Evolutionary conservation across 306 rosid species (phyloP), one percentile per base, ranked within the genome.

Genomic region (Erythrophleum fordii): DNA sequence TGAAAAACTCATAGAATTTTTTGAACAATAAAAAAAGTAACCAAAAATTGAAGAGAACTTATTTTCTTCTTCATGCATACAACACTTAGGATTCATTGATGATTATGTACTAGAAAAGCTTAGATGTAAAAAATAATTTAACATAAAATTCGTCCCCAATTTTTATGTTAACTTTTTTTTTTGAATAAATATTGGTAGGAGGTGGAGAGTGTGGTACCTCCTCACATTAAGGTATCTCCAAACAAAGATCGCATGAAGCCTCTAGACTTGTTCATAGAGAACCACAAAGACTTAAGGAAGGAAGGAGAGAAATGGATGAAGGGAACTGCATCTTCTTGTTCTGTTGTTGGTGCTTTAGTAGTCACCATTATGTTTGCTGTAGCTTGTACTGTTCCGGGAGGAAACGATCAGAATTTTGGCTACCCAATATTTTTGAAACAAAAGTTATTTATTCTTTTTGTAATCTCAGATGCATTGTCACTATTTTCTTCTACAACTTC

Each of bases 271-370:
- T 61, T 76, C 34, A 77, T 45, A 18, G 39, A 28, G 17, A 22
- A 6, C 10, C 65, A 64, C 12, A 31, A 11, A 1, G 12, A 77
- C 0, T 48, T 77, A 60, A 5, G n/a, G 14, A 77, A 77, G 45
- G 37, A 64, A 2, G 73, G 80, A 18, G 80, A 77, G 66, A 73
- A 73, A 35, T 53, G 65, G 66, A 73, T 53, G 77, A 73, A 73
- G 20, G 77, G 14, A 10, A 72, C 64, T 8, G 34, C 77, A 2
- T 5, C 0, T 4, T 72, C 77, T 0, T 51, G 46, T 6, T 17
- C 17, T 4, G 20, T 72, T 51, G 77, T 73, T 4, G 8, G 42
- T 39, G 9, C 42, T 18, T 48, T 72, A 5, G 13, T 72, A 0
- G 46, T 41, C 11, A 72, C 62, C 11, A 35, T 72, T 2, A 59